phyloP scores from a whole-genome alignment of 208 protist species.

The Trypanosoma mega region DNA sequence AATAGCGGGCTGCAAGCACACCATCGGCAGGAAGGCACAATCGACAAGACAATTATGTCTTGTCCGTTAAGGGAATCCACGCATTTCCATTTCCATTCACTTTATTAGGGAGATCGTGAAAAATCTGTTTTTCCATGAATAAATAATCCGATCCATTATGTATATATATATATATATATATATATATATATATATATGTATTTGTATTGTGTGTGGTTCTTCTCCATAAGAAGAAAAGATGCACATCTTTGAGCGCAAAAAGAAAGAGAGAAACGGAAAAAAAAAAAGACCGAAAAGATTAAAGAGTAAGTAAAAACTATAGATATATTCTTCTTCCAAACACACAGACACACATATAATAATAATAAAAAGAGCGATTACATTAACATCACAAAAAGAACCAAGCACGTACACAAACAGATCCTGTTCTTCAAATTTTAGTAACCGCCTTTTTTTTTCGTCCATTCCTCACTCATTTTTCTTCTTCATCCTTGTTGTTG shows the following conservation, averaged over 20 bases:
- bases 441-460: too few species aligned
- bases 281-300: constrained; percentile 11
- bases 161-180: not conserved
- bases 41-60: constrained; percentile 38
- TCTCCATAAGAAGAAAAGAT: not conserved
- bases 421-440: too few species aligned
- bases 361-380: not conserved
- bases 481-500: too few species aligned
- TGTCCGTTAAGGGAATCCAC: constrained; percentile 50
- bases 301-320: too few species aligned
- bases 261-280: too few species aligned
- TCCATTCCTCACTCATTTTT: too few species aligned
- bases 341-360: constrained; percentile 1
- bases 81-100: constrained; percentile 42
- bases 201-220: too few species aligned
- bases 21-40: constrained; percentile 47
- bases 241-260: too few species aligned
- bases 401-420: too few species aligned
- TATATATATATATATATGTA: not conserved
- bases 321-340: not conserved
- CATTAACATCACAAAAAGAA: too few species aligned
- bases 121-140: constrained; percentile 18
- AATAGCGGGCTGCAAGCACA: constrained; percentile 31
- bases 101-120: constrained; percentile 33
- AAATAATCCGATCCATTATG: not conserved